These are phyloP conservation scores for Ophiocordyceps sinensis DNA, from an alignment of 2,329 filamentous ascomycete genomes.

Conservation along the genomic window DNA sequence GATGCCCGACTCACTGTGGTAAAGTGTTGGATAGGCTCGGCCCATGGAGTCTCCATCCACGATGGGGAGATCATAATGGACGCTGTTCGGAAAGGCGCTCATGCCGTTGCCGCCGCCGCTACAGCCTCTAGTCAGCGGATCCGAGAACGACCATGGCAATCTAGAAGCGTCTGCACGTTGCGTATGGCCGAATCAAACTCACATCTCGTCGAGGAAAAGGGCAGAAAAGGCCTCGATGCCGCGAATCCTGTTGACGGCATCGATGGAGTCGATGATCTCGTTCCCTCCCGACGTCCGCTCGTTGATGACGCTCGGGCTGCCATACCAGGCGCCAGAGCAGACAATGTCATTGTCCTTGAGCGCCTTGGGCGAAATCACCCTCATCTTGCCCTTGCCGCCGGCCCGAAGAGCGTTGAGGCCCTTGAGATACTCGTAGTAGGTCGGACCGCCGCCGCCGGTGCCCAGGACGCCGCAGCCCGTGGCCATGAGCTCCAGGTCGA, in stretches of 20 bases:
- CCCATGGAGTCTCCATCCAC: constrained; percentile 24
- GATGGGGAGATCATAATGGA: constrained; percentile 20
- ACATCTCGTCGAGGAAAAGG: constrained; percentile 23
- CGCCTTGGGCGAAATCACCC: constrained; percentile 22
- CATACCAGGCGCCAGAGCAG: constrained; percentile 8
- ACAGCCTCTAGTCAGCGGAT: background rate
- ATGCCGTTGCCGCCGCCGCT: constrained; percentile 25
- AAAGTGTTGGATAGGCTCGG: constrained; percentile 22
- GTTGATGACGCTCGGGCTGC: constrained; percentile 1
- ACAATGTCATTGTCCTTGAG: constrained; percentile 23
- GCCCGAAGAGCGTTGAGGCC: constrained; percentile 21
- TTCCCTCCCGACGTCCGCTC: background rate
- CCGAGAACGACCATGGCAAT: too few relatives aligned
- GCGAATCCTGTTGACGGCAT: constrained; percentile 18
- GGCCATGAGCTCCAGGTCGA: constrained; percentile 20
- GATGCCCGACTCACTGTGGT: constrained; percentile 12
- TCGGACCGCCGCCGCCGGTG: constrained; percentile 22
- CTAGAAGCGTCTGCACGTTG: background rate
- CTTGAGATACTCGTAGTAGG: constrained; percentile 29
- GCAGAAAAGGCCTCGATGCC: constrained; percentile 17
- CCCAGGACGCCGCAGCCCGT: constrained; percentile 21
- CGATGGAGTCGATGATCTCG: background rate
- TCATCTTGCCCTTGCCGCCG: constrained; percentile 18
- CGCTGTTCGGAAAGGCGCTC: constrained; percentile 16
- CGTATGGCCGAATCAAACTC: constrained; percentile 3